Conservation (phyloP, 2,329 filamentous ascomycete genomes). For the Ophiocordyceps camponoti-floridani region DNA sequence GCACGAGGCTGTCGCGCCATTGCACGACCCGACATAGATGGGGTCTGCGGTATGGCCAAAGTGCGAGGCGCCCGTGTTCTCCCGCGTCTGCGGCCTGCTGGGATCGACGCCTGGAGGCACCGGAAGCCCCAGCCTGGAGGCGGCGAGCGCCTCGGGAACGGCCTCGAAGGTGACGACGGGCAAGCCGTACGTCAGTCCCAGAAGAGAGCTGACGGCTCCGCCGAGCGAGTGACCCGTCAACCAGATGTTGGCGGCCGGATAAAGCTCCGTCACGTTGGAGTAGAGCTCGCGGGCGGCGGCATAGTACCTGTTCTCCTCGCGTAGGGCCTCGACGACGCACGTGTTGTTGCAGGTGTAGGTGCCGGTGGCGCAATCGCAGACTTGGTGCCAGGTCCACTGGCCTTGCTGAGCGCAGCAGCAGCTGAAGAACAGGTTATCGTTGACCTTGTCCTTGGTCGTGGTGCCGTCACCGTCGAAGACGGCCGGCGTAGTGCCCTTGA, state of each 20-base stretch:
- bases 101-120: conserved; percentile 64
- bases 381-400: conserved; percentile 74
- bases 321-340: conserved; percentile 60
- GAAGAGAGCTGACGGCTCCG: conserved; percentile 70
- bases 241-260: conserved; percentile 75
- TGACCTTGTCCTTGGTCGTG: conserved; percentile 92
- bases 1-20: conserved; percentile 74
- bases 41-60: conserved; percentile 94
- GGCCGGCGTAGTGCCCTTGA: conserved; percentile 82
- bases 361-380: conserved; percentile 79
- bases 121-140: conserved; percentile 68
- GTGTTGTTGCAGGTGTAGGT: conserved; percentile 88
- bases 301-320: conserved; percentile 80
- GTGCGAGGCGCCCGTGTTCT: conserved; percentile 66
- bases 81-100: conserved; percentile 48
- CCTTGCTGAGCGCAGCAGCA: conserved; percentile 94
- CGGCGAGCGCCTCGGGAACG: conserved; percentile 77
- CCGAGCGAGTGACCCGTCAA: conserved; percentile 83
- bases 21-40: conserved; percentile 85
- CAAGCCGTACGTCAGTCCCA: conserved; percentile 79
- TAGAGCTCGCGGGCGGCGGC: conserved; percentile 77
- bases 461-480: conserved; percentile 95
- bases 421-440: conserved; percentile 95
- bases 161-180: conserved; percentile 89
- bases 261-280: conserved; percentile 77